Evolutionary conservation across 805 yeast genomes (phyloP).

Genomic region (Wickerhamiella spandovensis): DNA sequence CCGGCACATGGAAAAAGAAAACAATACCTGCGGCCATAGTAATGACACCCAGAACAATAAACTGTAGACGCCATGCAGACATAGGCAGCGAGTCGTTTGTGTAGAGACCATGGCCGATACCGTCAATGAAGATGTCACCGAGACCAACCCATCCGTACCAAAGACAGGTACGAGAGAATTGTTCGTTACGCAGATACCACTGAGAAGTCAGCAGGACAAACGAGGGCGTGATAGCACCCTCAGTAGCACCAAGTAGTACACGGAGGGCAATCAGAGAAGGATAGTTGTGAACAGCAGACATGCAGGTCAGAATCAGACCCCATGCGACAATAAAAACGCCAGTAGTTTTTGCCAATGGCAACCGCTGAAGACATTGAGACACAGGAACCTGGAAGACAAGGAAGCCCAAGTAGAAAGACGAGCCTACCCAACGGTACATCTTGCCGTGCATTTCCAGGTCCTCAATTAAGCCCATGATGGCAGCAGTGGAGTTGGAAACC

Average conservation of each 20-base stretch:
- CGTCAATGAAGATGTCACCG: slow-evolving; percentile 31
- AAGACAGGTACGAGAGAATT: slow-evolving; percentile 23
- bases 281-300: slow-evolving; percentile 33
- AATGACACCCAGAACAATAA: slow-evolving; percentile 41
- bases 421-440: slow-evolving; percentile 32
- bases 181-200: slow-evolving; percentile 38
- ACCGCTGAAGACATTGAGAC: slow-evolving; percentile 33
- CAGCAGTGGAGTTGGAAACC: slow-evolving; percentile 36
- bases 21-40: slow-evolving; percentile 29
- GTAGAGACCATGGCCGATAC: slow-evolving; percentile 33
- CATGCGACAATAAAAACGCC: slow-evolving; percentile 38
- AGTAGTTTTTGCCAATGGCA: slow-evolving; percentile 41
- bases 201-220: slow-evolving; percentile 43
- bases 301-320: slow-evolving; percentile 42
- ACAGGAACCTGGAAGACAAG: slow-evolving; percentile 41
- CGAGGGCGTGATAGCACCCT: slow-evolving; percentile 42
- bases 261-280: slow-evolving; percentile 35
- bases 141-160: slow-evolving; percentile 29
- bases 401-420: slow-evolving; percentile 51
- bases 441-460: slow-evolving; percentile 32
- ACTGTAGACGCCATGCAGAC: slow-evolving; percentile 37
- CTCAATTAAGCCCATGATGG: slow-evolving; percentile 35
- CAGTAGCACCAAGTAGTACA: slow-evolving; percentile 37
- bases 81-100: slow-evolving; percentile 15
- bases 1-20: slow-evolving; percentile 30